phyloP scores from a whole-genome alignment of 306 rosid genomes.

The Fragaria vesca region DNA sequence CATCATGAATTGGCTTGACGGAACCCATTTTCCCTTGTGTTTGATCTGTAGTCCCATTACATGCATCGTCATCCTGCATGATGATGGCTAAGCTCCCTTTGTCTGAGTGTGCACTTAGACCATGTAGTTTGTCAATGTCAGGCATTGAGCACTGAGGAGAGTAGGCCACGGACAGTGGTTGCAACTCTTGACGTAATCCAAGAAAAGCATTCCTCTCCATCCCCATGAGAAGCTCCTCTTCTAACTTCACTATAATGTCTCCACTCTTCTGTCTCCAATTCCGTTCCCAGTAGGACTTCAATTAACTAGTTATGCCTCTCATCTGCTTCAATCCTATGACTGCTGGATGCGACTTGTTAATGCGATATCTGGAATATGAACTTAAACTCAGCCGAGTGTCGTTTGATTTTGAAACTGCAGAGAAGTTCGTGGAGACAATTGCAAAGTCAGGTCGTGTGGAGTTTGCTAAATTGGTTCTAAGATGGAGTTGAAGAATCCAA shows the following conservation, averaged over 20 bases:
- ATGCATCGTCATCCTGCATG: constrained; percentile 30
- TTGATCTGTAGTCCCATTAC: constrained; percentile 33
- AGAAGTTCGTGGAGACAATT: constrained; percentile 92
- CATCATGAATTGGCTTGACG: constrained; percentile 18
- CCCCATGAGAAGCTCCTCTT: constrained; percentile 35
- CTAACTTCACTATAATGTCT: constrained; percentile 32
- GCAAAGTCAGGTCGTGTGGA: constrained; percentile 29
- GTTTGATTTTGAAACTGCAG: constrained; percentile 94
- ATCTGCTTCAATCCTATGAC: constrained; percentile 65
- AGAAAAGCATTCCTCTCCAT: constrained; percentile 31
- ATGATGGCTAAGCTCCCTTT: constrained; percentile 36
- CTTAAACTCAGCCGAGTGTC: constrained; percentile 81
- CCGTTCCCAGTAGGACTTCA: neutral
- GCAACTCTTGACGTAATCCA: constrained; percentile 29
- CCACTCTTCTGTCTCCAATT: neutral
- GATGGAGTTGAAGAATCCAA: too few species aligned
- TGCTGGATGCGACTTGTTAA: constrained; percentile 86
- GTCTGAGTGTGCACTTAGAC: constrained; percentile 50
- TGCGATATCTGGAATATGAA: constrained; percentile 77
- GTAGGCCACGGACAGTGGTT: constrained; percentile 20
- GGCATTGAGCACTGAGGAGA: constrained; percentile 43
- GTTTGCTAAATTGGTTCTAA: too few species aligned
- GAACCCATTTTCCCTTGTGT: constrained; percentile 13
- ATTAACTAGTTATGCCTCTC: neutral
- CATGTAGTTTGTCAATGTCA: constrained; percentile 35